Evolutionary conservation across 2,329 filamentous ascomycete species (phyloP).

Genomic region (Didymella exigua): DNA sequence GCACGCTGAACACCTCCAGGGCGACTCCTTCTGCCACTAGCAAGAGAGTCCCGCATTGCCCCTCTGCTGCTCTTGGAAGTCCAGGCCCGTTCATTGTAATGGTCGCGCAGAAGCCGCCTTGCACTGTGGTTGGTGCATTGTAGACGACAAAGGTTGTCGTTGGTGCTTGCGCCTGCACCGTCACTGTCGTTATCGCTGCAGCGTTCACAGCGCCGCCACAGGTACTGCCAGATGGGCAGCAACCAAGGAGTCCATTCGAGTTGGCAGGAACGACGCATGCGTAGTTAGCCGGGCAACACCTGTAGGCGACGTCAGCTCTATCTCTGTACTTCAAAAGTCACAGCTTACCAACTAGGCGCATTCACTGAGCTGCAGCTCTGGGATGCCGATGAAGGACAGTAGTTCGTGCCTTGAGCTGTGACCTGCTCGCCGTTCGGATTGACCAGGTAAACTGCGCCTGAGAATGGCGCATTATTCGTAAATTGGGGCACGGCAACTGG

Average conservation of each 20-base stretch:
- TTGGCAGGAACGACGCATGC: slow-evolving; percentile 41
- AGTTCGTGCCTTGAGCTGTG: slow-evolving; percentile 40
- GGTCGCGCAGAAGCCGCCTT: slow-evolving; percentile 46
- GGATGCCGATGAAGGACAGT: slow-evolving; percentile 44
- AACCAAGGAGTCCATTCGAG: slow-evolving; percentile 45
- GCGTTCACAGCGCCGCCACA: slow-evolving; percentile 44
- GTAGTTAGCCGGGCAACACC: slow-evolving; percentile 47
- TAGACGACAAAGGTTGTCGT: slow-evolving; percentile 37
- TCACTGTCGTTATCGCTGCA: slow-evolving; percentile 44
- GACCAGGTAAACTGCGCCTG: slow-evolving; percentile 49
- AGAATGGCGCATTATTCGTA: slow-evolving; percentile 48
- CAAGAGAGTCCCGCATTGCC: slow-evolving; percentile 47
- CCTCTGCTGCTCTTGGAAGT: slow-evolving; percentile 40
- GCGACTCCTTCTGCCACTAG: slow-evolving; percentile 38
- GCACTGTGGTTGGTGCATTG: slow-evolving; percentile 28
- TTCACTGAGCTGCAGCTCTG: slow-evolving; percentile 51
- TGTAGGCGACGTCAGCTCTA: slow-evolving; percentile 12
- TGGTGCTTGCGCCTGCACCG: slow-evolving; percentile 38
- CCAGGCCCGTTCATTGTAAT: slow-evolving; percentile 45
- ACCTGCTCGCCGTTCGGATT: slow-evolving; percentile 41
- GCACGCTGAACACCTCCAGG: slow-evolving; percentile 27
- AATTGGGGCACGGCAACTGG: slow-evolving; percentile 39
- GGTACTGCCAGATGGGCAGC: slow-evolving; percentile 44
- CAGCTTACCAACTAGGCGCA: slow-evolving; percentile 51
- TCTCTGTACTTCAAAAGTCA: background rate